Evolutionary conservation across 495 filamentous ascomycete species (phyloP), one percentile per base, ranked within the genome.

Genomic region (Cairneyella variabilis): DNA sequence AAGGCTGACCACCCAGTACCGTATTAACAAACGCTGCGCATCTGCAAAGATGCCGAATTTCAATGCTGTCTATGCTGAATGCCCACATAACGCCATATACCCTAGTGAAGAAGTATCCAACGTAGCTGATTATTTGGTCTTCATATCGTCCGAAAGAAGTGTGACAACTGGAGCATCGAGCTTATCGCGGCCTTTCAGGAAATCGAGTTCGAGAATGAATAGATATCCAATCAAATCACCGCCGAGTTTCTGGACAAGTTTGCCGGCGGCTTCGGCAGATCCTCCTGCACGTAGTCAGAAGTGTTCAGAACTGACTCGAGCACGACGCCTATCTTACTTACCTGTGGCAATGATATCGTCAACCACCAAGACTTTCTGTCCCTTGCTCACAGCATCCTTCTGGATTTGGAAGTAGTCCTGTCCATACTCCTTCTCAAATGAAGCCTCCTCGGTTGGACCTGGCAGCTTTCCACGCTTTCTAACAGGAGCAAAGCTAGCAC

Each of bases 341-440:
- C 93, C 93, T 56, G 93, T 99, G 28, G 93, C 93, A 71, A 99
- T 97, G 62, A 99, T 92, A 67, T 99, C 93, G 66, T 99, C 93
- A 37, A 99, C 87, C 44, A 99, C 78, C 55, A 99, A 69, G 17
- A 96, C 92, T 66, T 83, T 86, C 78, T 96, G 89, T 17, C 91
- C 95, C 34, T 80, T 76, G 76, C 88, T 87, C 64, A 97, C 83
- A 11, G 83, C 82, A 68, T 84, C 90, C 46, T 71, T 72, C 74
- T 99, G 95, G 74, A 97, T 95, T 78, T 97, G 86, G 75, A 99
- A 97, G 66, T 83, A 88, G 68, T 99, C 95, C 73, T 85, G 79
- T 22, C 95, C 95, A 66, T 99, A 99, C 72, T 99, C 95, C 78
- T 99, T 99, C 69, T 89, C 74, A 68, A 86, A 99, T 50, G 70